Evolutionary conservation across 1,139 yeast genomes (phyloP).

Genomic region (Nakaseomyces bracarensis): DNA sequence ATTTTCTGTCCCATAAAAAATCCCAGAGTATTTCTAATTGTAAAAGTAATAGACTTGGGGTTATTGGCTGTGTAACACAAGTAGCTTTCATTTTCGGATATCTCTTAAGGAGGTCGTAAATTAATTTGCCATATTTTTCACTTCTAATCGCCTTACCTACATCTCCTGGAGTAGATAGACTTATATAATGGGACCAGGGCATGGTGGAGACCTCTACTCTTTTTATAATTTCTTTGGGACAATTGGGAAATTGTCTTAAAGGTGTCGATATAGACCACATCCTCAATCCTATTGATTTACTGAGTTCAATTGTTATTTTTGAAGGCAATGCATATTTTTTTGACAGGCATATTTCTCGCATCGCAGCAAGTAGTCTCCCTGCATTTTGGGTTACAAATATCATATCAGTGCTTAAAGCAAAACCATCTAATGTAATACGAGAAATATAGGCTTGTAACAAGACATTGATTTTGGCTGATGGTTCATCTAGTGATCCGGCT

Average conservation of each 20-base stretch:
- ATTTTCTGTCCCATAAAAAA: constrained; percentile 63
- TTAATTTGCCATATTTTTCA: constrained; percentile 55
- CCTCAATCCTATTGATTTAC: constrained; percentile 73
- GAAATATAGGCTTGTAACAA: constrained; percentile 82
- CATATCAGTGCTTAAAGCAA: constrained; percentile 91
- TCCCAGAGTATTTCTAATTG: constrained; percentile 60
- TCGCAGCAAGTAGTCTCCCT: constrained; percentile 77
- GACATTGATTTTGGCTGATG: constrained; percentile 71
- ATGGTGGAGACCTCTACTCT: constrained; percentile 74
- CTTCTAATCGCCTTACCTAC: constrained; percentile 76
- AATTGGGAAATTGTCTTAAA: constrained; percentile 66
- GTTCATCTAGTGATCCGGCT: constrained; percentile 61
- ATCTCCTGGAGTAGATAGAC: constrained; percentile 49
- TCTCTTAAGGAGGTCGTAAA: constrained; percentile 53
- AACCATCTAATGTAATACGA: constrained; percentile 66
- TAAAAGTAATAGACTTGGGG: constrained; percentile 56
- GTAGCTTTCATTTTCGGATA: constrained; percentile 61
- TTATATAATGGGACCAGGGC: constrained; percentile 74
- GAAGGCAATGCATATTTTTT: constrained; percentile 70
- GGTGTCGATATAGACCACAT: constrained; percentile 86
- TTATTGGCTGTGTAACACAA: constrained; percentile 67
- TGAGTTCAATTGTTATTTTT: constrained; percentile 49
- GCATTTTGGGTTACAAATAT: constrained; percentile 89
- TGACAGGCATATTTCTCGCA: constrained; percentile 65
- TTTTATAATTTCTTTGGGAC: constrained; percentile 60